Conservation (phyloP, 305 asterid species). For the Fraxinus sp. region DNA sequence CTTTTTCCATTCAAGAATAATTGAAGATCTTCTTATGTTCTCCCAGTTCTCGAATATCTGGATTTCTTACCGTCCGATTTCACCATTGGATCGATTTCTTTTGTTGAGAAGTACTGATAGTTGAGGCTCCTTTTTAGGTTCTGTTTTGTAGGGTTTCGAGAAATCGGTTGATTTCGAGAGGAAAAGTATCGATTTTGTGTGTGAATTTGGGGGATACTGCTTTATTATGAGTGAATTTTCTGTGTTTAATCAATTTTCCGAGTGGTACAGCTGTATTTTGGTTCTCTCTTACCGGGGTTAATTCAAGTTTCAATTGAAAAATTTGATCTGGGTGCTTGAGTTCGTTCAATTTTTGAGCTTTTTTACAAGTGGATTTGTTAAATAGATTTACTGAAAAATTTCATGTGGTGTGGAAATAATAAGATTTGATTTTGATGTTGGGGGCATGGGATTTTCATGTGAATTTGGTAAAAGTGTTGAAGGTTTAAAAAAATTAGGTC, state of each 20-base stretch:
- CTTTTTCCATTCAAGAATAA: background rate
- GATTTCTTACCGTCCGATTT: background rate
- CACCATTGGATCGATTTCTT: slow-evolving; percentile 25
- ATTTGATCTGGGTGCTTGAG: background rate
- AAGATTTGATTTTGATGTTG: slow-evolving; percentile 29
- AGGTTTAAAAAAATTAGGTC: slow-evolving; percentile 5
- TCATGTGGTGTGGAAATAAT: background rate
- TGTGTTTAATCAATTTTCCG: background rate
- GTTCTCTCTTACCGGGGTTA: background rate
- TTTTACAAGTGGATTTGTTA: slow-evolving; percentile 8
- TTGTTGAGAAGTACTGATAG: slow-evolving; percentile 27
- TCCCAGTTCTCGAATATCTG: slow-evolving; percentile 4
- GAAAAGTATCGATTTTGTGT: slow-evolving; percentile 8
- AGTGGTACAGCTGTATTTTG: slow-evolving; percentile 8
- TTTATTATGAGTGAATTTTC: slow-evolving; percentile 14
- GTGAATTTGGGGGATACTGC: background rate
- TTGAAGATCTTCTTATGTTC: background rate
- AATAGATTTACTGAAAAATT: slow-evolving; percentile 21
- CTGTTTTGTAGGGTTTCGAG: background rate
- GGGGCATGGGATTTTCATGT: slow-evolving; percentile 15
- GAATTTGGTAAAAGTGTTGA: slow-evolving; percentile 16
- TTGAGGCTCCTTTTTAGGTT: background rate
- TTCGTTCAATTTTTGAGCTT: background rate
- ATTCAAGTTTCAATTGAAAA: background rate
- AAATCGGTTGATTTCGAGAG: slow-evolving; percentile 9